A percentile compares a stretch with the other conserved stretches of the same genome.
Evolutionary conservation across 2,329 filamentous ascomycete species (phyloP).

Genomic region (Cercospora nicotianae): DNA sequence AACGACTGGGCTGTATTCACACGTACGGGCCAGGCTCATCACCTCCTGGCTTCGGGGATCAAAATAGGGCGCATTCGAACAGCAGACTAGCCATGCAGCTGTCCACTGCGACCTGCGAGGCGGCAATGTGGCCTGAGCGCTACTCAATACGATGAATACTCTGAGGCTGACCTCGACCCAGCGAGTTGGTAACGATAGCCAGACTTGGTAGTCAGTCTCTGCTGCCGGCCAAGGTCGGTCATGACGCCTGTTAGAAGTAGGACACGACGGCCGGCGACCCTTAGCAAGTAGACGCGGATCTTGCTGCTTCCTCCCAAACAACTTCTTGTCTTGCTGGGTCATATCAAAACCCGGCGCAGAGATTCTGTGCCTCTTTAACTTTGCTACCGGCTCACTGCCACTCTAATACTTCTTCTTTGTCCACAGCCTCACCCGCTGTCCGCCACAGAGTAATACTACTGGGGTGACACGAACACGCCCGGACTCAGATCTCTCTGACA

Average conservation of each 20-base stretch:
- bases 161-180: constrained; percentile 46
- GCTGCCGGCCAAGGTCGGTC: constrained; percentile 35
- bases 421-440: constrained; percentile 25
- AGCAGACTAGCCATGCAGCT: constrained; percentile 47
- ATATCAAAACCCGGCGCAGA: constrained; percentile 23
- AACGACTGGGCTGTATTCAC: constrained; percentile 16
- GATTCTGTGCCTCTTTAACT: constrained; percentile 24
- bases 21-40: constrained; percentile 17
- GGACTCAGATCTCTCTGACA: constrained; percentile 25
- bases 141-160: constrained; percentile 42
- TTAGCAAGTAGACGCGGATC: constrained; percentile 33
- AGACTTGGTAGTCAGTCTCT: constrained; percentile 32
- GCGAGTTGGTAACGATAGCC: constrained; percentile 40
- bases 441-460: constrained; percentile 29
- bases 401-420: constrained; percentile 30
- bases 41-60: constrained; percentile 33
- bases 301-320: constrained; percentile 29
- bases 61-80: constrained; percentile 44
- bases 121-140: constrained; percentile 47
- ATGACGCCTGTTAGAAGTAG: constrained; percentile 33
- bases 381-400: constrained; percentile 22
- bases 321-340: constrained; percentile 26
- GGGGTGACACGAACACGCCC: constrained; percentile 27
- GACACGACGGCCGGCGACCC: constrained; percentile 31
- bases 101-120: constrained; percentile 46